These are phyloP conservation scores for Wickerhamiella kurtzmanii DNA, from an alignment of 805 yeast species.

Conservation along the genomic window DNA sequence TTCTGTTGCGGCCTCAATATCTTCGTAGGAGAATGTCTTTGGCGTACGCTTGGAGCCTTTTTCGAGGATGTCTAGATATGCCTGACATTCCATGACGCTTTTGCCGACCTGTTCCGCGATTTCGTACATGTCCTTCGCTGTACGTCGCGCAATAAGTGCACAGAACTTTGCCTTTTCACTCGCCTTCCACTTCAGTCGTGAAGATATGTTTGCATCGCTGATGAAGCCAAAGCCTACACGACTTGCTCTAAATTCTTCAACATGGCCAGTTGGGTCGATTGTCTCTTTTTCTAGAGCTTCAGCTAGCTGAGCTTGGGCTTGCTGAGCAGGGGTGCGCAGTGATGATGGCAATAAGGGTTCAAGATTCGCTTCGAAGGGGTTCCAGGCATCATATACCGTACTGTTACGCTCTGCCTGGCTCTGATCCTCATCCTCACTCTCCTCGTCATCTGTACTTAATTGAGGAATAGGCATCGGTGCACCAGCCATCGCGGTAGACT, in stretches of 20 bases:
- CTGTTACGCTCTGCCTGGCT: background rate
- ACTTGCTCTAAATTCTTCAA: conserved; percentile 3
- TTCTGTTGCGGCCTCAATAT: conserved; percentile 16
- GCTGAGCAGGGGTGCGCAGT: background rate
- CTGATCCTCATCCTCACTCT: background rate
- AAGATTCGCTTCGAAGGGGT: background rate
- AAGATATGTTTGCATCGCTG: background rate
- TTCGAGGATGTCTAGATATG: conserved; percentile 5
- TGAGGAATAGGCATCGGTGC: background rate
- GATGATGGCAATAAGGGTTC: background rate
- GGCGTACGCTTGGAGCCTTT: background rate
- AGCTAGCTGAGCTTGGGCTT: background rate
- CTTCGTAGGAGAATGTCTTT: conserved; percentile 1
- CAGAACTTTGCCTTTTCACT: conserved; percentile 12
- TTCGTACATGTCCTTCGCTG: conserved; percentile 3
- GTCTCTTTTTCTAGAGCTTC: background rate
- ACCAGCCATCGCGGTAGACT: background rate
- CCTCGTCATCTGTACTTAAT: background rate
- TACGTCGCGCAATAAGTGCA: conserved; percentile 14
- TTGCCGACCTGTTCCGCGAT: conserved; percentile 12
- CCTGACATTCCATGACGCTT: conserved; percentile 11
- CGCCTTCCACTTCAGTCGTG: conserved; percentile 9
- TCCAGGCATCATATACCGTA: background rate
- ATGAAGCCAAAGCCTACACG: background rate
- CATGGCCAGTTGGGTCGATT: background rate